A percentile compares a stretch with the other conserved stretches of the same genome.
Conservation (phyloP, 75 land plant species). For the Sequoiadendron giganteum region DNA sequence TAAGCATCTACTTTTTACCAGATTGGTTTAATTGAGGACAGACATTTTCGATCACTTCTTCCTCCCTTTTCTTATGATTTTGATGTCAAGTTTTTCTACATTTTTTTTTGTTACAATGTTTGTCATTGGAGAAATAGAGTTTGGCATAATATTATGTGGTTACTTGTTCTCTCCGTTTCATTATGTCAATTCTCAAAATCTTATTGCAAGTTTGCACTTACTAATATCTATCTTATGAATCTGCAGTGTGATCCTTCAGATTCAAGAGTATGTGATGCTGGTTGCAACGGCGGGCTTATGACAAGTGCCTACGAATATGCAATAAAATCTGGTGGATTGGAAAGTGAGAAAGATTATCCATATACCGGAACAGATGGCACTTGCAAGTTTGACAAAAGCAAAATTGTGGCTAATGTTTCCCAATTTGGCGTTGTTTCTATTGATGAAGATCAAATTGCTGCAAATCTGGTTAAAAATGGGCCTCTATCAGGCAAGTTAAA, state of each 20-base stretch:
- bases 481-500: conserved; percentile 69
- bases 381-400: conserved; percentile 78
- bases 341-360: conserved; percentile 83
- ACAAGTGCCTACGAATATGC: conserved; percentile 85
- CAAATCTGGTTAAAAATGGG: conserved; percentile 83
- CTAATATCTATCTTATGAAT: background rate
- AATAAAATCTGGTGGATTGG: conserved; percentile 79
- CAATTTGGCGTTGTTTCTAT: conserved; percentile 78
- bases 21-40: background rate
- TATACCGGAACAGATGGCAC: conserved; percentile 63
- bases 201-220: background rate
- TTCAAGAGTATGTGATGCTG: conserved; percentile 70
- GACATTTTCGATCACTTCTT: background rate
- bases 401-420: conserved; percentile 77
- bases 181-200: background rate
- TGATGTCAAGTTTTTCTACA: background rate
- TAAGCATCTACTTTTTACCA: background rate
- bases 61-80: background rate
- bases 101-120: background rate
- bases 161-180: background rate
- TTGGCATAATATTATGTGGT: background rate
- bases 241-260: conserved; percentile 88
- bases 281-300: conserved; percentile 97
- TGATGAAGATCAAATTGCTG: conserved; percentile 94
- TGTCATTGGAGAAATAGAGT: background rate